Evolutionary conservation across 2,329 filamentous ascomycete genomes (phyloP), one percentile per base, ranked within the genome.

Genomic region (Amauroascus niger): DNA sequence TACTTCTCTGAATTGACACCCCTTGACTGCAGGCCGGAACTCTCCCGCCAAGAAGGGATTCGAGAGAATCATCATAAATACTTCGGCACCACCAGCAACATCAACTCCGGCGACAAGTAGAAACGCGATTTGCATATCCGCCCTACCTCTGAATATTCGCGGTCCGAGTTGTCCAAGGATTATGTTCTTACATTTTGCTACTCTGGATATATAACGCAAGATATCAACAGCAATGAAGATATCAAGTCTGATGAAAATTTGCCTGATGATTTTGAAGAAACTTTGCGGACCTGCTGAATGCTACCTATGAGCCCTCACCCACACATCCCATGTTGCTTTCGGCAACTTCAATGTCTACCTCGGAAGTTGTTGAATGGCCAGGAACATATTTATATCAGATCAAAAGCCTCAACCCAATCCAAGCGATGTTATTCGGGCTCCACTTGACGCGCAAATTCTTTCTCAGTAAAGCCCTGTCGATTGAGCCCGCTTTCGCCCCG

Each of bases 321-420:
- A 37, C 22, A 18, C 37, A 6, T 30, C 9, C 26, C 26, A 30
- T 30, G 9, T 6, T 30, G 50, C 3, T 71, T 73, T 60, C n/a
- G 63, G 67, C 14, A 46, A 49, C n/a, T n/a, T n/a, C n/a, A n/a
- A n/a, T n/a, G n/a, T n/a, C n/a, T n/a, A n/a, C n/a, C n/a, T n/a
- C n/a, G n/a, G n/a, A n/a, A 14, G 14, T 49, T 39, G 24, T 50
- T n/a, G n/a, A n/a, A n/a, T n/a, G n/a, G n/a, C n/a, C n/a, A n/a
- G n/a, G n/a, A n/a, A n/a, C n/a, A n/a, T n/a, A n/a, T n/a, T n/a
- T n/a, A n/a, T n/a, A n/a, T n/a, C n/a, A n/a, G n/a, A n/a, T n/a
- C n/a, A n/a, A n/a, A n/a, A n/a, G n/a, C n/a, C n/a, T n/a, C n/a
- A n/a, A n/a, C n/a, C n/a, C n/a, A n/a, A n/a, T n/a, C n/a, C n/a